phyloP scores from a whole-genome alignment of 2,329 filamentous ascomycete species.

The Phoma sp. region DNA sequence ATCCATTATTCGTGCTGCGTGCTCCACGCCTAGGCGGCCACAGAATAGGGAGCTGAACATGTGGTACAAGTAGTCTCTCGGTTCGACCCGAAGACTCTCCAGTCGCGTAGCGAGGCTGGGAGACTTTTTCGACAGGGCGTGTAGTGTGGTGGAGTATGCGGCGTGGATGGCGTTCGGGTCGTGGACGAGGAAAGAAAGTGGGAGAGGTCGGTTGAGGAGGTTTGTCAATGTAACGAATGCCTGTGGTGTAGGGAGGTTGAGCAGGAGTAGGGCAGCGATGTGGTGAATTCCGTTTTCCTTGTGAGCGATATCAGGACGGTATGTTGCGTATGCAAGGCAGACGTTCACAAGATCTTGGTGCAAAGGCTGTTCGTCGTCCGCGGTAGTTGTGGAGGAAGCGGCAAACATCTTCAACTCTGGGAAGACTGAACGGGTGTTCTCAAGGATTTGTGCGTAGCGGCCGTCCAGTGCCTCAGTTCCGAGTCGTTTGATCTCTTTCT shows the following conservation, averaged over 20 bases:
- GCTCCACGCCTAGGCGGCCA: conserved; percentile 68
- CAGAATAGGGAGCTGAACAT: conserved; percentile 69
- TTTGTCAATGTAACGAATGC: conserved; percentile 78
- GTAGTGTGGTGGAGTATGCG: conserved; percentile 72
- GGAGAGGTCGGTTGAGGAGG: conserved; percentile 75
- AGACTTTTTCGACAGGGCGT: conserved; percentile 69
- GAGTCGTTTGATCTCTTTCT: conserved; percentile 62
- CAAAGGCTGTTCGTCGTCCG: conserved; percentile 63
- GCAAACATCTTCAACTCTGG: conserved; percentile 76
- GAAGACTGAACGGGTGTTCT: conserved; percentile 71
- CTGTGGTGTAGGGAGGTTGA: conserved; percentile 70
- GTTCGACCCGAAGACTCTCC: conserved; percentile 50
- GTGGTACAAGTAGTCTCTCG: conserved; percentile 60
- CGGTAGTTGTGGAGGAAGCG: conserved; percentile 34
- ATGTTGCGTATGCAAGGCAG: conserved; percentile 79
- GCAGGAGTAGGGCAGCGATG: conserved; percentile 73
- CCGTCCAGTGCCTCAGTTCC: conserved; percentile 49
- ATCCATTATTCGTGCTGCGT: conserved; percentile 77
- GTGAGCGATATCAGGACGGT: conserved; percentile 81
- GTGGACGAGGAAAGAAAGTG: conserved; percentile 74
- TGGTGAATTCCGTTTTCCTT: conserved; percentile 68
- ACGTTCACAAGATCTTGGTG: conserved; percentile 73
- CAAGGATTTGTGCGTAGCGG: conserved; percentile 35
- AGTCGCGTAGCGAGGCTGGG: conserved; percentile 68
- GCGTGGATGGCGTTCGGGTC: conserved; percentile 72